Conservation (phyloP, 1,139 yeast species). For the Nakaseomyces kungkrabaensis region DNA sequence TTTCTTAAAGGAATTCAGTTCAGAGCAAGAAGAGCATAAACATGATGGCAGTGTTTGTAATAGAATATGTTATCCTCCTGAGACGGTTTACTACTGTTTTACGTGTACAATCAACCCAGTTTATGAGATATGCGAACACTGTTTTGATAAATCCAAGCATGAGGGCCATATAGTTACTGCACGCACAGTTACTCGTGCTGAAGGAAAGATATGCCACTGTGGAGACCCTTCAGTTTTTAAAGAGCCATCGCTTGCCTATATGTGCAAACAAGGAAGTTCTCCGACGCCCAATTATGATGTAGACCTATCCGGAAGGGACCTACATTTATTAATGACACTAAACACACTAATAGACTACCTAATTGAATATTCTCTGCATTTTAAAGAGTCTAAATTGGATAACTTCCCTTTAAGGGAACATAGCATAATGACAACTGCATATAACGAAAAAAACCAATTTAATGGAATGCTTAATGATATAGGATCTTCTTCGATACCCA, state of each 20-base stretch:
- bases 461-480: neutral
- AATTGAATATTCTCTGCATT: neutral
- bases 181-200: slow-evolving; percentile 65
- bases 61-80: slow-evolving; percentile 21
- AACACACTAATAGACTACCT: neutral
- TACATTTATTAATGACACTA: neutral
- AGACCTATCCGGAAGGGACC: neutral
- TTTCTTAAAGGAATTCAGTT: neutral
- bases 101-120: slow-evolving; percentile 28
- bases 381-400: neutral
- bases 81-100: slow-evolving; percentile 27
- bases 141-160: slow-evolving; percentile 66
- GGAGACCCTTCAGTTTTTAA: slow-evolving; percentile 68
- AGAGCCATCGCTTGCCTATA: slow-evolving; percentile 13
- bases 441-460: neutral
- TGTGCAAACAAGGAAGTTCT: slow-evolving; percentile 37
- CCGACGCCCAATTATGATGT: neutral
- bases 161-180: slow-evolving; percentile 67
- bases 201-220: slow-evolving; percentile 93
- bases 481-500: neutral
- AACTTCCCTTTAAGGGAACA: neutral
- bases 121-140: slow-evolving; percentile 52
- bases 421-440: neutral
- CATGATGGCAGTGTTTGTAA: slow-evolving; percentile 23
- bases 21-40: slow-evolving; percentile 5